phyloP scores from a whole-genome alignment of 805 yeast genomes.

The Tetrapisispora taiwanensis region DNA sequence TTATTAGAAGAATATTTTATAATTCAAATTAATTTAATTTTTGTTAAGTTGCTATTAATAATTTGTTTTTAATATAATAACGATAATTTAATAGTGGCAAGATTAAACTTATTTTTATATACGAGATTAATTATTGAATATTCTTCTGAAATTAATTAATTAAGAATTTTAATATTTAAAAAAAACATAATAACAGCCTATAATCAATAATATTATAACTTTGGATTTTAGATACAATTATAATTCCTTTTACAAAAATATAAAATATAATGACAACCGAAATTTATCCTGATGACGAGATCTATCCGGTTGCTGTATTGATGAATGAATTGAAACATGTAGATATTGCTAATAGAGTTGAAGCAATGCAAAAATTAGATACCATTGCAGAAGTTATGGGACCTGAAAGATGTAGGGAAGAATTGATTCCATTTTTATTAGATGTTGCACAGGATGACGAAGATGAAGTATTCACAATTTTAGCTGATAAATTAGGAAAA shows the following conservation, averaged over 20 bases:
- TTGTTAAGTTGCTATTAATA: too few species aligned
- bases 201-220: too few species aligned
- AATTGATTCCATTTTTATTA: slow-evolving; percentile 80
- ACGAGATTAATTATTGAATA: too few species aligned
- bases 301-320: slow-evolving; percentile 88
- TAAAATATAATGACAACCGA: neutral
- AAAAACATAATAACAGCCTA: too few species aligned
- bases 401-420: slow-evolving; percentile 85
- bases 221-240: too few species aligned
- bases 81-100: neutral
- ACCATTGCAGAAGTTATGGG: slow-evolving; percentile 94
- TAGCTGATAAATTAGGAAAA: slow-evolving; percentile 82
- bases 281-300: slow-evolving; percentile 22
- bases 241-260: too few species aligned
- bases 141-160: too few species aligned
- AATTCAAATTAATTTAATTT: too few species aligned
- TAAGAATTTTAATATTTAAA: too few species aligned
- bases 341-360: slow-evolving; percentile 85
- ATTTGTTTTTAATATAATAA: too few species aligned
- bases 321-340: slow-evolving; percentile 97
- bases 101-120: too few species aligned
- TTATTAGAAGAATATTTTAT: neutral
- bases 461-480: slow-evolving; percentile 91
- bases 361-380: slow-evolving; percentile 88
- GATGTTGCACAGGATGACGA: slow-evolving; percentile 90